Evolutionary conservation across 495 filamentous ascomycete species (phyloP).

Genomic region (Aspergillus incahuasiensis): DNA sequence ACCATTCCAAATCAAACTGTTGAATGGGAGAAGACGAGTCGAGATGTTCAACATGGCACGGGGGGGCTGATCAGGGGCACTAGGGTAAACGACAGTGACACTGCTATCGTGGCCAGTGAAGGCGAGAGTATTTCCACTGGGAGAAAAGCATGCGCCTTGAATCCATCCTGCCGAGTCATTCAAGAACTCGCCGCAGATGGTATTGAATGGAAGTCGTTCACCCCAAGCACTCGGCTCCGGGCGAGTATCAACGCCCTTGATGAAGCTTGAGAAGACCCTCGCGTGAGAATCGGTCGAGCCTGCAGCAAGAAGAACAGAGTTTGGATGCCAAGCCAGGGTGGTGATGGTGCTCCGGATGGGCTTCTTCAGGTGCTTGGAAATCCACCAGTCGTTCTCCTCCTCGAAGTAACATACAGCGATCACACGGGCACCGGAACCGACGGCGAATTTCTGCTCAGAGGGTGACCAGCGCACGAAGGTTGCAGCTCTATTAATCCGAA

Average conservation of each 20-base stretch:
- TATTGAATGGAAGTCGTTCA: constrained; percentile 93
- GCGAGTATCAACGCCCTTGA: constrained; percentile 86
- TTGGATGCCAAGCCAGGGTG: constrained; percentile 91
- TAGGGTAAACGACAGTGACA: constrained; percentile 92
- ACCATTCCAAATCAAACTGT: constrained; percentile 85
- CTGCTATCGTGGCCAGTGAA: constrained; percentile 93
- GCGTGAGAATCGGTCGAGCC: constrained; percentile 97
- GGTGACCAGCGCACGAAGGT: constrained; percentile 98
- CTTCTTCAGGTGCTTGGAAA: constrained; percentile 98
- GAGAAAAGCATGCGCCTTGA: constrained; percentile 85
- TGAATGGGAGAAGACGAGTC: constrained; percentile 85
- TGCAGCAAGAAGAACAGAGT: constrained; percentile 88
- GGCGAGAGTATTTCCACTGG: constrained; percentile 83
- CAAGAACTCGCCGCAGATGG: constrained; percentile 91
- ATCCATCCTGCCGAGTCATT: constrained; percentile 97
- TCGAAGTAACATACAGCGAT: constrained; percentile 99
- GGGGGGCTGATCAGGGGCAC: constrained; percentile 85
- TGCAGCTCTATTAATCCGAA: constrained; percentile 94
- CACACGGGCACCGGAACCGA: constrained; percentile 89
- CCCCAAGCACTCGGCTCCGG: constrained; percentile 92
- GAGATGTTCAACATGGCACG: constrained; percentile 80
- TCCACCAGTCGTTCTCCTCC: constrained; percentile 99
- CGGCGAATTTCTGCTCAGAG: constrained; percentile 93
- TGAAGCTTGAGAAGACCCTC: constrained; percentile 88
- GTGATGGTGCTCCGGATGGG: constrained; percentile 95